Conservation (phyloP, 768 basidiomycete species). For the Sarcomyxa edulis region DNA sequence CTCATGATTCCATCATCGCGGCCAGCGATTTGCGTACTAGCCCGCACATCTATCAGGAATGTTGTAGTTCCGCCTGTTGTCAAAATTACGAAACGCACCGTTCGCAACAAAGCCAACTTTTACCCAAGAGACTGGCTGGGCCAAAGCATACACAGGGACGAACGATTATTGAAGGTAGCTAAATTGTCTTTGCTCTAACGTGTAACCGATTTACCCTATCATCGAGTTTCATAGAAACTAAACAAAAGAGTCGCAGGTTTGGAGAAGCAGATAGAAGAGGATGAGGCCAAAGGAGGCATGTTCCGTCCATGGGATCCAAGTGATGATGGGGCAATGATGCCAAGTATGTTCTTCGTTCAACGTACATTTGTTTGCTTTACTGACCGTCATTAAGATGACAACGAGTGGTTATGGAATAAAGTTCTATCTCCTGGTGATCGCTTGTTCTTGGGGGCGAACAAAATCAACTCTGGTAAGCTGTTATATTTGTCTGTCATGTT, state of each 20-base stretch:
- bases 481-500: slow-evolving; percentile 2
- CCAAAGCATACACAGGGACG: slow-evolving; percentile 17
- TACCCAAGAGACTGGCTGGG: not conserved
- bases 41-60: not conserved
- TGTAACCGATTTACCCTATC: slow-evolving; percentile 2
- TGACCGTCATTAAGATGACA: slow-evolving; percentile 1
- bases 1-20: too few relatives aligned
- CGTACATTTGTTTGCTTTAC: not conserved
- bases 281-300: slow-evolving; percentile 12
- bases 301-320: slow-evolving; percentile 3
- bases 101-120: too few relatives aligned
- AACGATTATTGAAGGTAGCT: slow-evolving; percentile 20
- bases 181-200: not conserved
- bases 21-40: too few relatives aligned
- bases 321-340: slow-evolving; percentile 1
- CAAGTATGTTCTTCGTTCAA: not conserved
- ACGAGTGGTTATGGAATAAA: slow-evolving; percentile 5
- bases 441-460: not conserved
- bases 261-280: slow-evolving; percentile 17
- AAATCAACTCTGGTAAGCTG: not conserved
- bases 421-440: slow-evolving; percentile 2
- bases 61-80: slow-evolving; percentile 1
- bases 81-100: too few relatives aligned
- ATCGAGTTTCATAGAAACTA: slow-evolving; percentile 16
- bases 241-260: slow-evolving; percentile 22